A percentile compares a stretch with the other conserved stretches of the same genome.
phyloP scores from a whole-genome alignment of 2,329 filamentous ascomycete genomes.

The Ceratocystis ficicola region DNA sequence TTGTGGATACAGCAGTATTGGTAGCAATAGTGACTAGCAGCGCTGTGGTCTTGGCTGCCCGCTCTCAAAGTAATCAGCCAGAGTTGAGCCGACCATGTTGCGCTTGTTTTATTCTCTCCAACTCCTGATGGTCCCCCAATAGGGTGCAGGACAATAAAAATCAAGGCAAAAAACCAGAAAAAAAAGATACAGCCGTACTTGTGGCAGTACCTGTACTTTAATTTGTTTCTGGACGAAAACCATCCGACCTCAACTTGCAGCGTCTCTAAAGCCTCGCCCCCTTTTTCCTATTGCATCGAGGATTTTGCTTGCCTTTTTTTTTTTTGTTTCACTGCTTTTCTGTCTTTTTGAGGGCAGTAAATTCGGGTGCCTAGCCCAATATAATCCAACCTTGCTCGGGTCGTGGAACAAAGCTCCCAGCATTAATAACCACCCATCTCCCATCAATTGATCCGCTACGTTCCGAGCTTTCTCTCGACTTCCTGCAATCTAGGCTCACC shows the following conservation, averaged over 20 bases:
- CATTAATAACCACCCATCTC: constrained; percentile 8
- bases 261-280: neutral
- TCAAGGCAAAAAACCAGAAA: neutral
- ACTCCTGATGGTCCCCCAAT: neutral
- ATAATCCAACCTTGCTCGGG: neutral
- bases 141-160: constrained; percentile 3
- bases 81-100: neutral
- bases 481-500: neutral
- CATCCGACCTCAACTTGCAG: neutral
- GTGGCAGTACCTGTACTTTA: neutral
- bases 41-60: neutral
- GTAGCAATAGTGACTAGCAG: too few relatives aligned
- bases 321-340: neutral
- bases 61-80: neutral
- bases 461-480: constrained; percentile 4
- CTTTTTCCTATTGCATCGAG: neutral
- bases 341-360: neutral
- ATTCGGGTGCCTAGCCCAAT: constrained; percentile 7
- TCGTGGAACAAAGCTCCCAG: neutral
- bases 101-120: neutral
- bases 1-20: neutral
- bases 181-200: neutral
- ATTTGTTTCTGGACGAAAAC: constrained; percentile 7
- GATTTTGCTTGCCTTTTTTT: neutral
- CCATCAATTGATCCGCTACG: neutral